Conservation (phyloP, 2,329 filamentous ascomycete genomes). For the Calonectria naviculata region DNA sequence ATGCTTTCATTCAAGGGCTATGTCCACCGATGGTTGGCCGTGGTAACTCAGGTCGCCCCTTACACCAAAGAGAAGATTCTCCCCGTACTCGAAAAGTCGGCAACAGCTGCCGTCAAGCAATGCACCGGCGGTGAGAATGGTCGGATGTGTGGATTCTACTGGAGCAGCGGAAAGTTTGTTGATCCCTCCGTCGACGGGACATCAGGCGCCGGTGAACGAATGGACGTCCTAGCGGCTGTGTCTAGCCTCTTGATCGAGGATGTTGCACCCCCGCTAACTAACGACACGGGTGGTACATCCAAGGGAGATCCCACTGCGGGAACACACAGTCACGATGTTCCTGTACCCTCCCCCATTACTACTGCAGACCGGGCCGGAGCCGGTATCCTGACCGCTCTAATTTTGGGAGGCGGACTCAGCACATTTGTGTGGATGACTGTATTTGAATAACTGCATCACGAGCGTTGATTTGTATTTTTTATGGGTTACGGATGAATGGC, state of each 20-base stretch:
- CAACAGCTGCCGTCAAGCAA: constrained; percentile 68
- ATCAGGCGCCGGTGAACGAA: constrained; percentile 67
- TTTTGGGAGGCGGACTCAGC: constrained; percentile 54
- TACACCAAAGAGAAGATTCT: constrained; percentile 65
- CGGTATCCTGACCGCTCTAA: constrained; percentile 58
- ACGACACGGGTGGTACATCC: constrained; percentile 62
- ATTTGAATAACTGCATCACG: constrained; percentile 35
- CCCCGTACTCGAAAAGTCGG: constrained; percentile 67
- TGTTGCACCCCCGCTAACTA: constrained; percentile 55
- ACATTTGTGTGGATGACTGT: constrained; percentile 64
- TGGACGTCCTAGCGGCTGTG: constrained; percentile 67
- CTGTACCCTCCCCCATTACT: constrained; percentile 50
- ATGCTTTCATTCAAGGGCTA: constrained; percentile 81
- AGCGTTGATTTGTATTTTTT: not conserved
- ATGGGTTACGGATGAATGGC: not conserved
- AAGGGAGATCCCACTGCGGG: constrained; percentile 55
- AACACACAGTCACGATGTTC: constrained; percentile 43
- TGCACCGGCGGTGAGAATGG: constrained; percentile 70
- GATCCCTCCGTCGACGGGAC: constrained; percentile 64
- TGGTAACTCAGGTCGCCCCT: constrained; percentile 70
- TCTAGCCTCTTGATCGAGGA: constrained; percentile 59
- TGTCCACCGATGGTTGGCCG: constrained; percentile 73
- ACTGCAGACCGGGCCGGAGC: constrained; percentile 60
- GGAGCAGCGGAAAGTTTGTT: constrained; percentile 60
- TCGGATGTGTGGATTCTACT: constrained; percentile 73